phyloP scores from a whole-genome alignment of 805 yeast genomes.

The Aciculoconidium aculeatum region DNA sequence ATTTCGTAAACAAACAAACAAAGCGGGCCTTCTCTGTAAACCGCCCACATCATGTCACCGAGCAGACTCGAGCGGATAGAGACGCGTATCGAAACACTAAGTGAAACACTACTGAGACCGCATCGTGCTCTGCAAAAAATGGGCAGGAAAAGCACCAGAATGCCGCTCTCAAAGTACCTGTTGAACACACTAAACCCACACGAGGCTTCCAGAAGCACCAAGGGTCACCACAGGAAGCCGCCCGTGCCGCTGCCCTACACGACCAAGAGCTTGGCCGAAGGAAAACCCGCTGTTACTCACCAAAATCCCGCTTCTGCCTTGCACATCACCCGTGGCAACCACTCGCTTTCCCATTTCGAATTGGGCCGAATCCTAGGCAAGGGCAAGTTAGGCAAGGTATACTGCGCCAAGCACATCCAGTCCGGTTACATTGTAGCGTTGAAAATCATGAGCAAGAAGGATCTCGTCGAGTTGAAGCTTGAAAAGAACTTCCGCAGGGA shows the following conservation, averaged over 20 bases:
- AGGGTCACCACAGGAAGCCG: no score
- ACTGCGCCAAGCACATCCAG: conserved; percentile 71
- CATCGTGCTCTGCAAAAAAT: not conserved
- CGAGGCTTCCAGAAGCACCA: not conserved
- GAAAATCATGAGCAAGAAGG: conserved; percentile 85
- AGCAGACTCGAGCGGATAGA: conserved; percentile 18
- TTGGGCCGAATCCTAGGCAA: conserved; percentile 84
- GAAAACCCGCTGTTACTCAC: not conserved
- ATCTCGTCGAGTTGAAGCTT: conserved; percentile 65
- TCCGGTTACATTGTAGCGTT: conserved; percentile 83
- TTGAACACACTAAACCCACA: conserved; percentile 10
- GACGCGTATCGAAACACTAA: conserved; percentile 15
- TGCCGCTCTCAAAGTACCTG: conserved; percentile 12
- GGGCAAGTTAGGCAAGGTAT: conserved; percentile 91
- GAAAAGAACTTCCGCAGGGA: conserved; percentile 87
- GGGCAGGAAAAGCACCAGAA: conserved; percentile 5
- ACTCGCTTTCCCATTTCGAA: conserved; percentile 49
- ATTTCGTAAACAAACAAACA: no score
- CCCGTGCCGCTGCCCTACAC: no score
- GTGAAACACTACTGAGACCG: conserved; percentile 3
- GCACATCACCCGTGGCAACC: no score
- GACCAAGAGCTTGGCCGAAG: no score
- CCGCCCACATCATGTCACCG: no score
- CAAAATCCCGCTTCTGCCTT: not conserved
- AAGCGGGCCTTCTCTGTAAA: no score